phyloP scores from a whole-genome alignment of 2,329 filamentous ascomycete genomes.

The Ascochyta rabiei region DNA sequence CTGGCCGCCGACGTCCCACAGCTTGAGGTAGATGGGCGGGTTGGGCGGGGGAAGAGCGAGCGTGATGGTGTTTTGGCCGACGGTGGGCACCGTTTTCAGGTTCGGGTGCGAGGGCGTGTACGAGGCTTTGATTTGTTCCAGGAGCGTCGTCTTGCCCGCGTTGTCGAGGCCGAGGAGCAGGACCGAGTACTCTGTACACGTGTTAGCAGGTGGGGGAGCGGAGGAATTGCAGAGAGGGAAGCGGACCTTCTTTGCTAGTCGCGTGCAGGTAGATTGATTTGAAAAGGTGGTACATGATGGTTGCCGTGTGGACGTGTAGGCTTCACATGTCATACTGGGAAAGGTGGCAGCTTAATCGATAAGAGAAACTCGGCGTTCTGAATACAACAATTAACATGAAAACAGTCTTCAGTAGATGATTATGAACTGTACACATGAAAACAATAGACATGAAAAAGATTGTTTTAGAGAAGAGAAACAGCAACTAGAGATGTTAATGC shows the following conservation, averaged over 20 bases:
- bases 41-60: conserved; percentile 67
- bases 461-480: no score
- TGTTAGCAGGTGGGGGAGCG: conserved; percentile 13
- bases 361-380: conserved; percentile 4
- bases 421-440: no score
- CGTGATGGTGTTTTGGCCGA: conserved; percentile 94
- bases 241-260: conserved; percentile 89
- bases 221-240: neutral
- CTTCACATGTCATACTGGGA: neutral
- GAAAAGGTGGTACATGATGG: conserved; percentile 89
- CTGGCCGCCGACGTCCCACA: conserved; percentile 98
- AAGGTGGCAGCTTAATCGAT: conserved; percentile 15
- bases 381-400: neutral
- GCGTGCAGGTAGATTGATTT: conserved; percentile 95
- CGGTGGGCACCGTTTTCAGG: conserved; percentile 89
- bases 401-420: neutral
- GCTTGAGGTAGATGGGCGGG: conserved; percentile 94
- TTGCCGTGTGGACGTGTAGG: neutral
- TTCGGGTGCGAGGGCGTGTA: conserved; percentile 73
- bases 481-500: no score
- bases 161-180: conserved; percentile 97
- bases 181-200: conserved; percentile 82
- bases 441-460: no score
- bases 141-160: conserved; percentile 96
- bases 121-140: conserved; percentile 92